Evolutionary conservation across 352 stramenopile genomes (phyloP).

Genomic region (Globisporangium takayamanum): DNA sequence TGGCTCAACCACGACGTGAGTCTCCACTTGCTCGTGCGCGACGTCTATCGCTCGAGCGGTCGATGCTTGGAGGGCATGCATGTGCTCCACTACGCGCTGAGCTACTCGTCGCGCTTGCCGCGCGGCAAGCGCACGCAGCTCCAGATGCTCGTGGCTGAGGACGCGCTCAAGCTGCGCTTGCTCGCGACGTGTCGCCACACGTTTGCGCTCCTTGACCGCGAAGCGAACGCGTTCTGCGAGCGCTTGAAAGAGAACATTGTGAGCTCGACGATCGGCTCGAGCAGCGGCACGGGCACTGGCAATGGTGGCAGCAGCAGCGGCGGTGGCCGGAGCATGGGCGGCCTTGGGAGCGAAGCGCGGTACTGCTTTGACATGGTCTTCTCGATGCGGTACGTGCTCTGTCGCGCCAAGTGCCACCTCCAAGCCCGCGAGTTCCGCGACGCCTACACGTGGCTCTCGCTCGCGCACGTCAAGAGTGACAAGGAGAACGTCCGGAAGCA

Average conservation of each 20-base stretch:
- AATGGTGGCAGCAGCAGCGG: slow-evolving; percentile 59
- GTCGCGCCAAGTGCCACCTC: slow-evolving; percentile 59
- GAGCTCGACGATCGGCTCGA: slow-evolving; percentile 13
- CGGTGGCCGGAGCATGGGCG: slow-evolving; percentile 45
- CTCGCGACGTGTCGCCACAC: slow-evolving; percentile 72
- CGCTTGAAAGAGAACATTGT: slow-evolving; percentile 57
- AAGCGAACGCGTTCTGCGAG: slow-evolving; percentile 72
- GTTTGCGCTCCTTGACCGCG: slow-evolving; percentile 65
- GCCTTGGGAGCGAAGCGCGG: slow-evolving; percentile 68
- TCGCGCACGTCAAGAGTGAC: slow-evolving; percentile 72
- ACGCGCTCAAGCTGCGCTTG: slow-evolving; percentile 66
- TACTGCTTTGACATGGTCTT: slow-evolving; percentile 82
- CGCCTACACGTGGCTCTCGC: slow-evolving; percentile 64
- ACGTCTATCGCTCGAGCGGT: slow-evolving; percentile 73
- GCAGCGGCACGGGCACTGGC: slow-evolving; percentile 34
- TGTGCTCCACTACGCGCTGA: slow-evolving; percentile 71
- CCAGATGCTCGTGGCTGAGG: slow-evolving; percentile 74
- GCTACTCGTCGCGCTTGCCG: slow-evolving; percentile 61
- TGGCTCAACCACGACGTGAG: slow-evolving; percentile 81
- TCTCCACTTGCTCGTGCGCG: slow-evolving; percentile 74
- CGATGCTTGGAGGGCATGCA: slow-evolving; percentile 74
- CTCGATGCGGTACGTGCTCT: slow-evolving; percentile 62
- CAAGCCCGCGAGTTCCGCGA: slow-evolving; percentile 43
- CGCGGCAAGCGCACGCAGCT: slow-evolving; percentile 75
- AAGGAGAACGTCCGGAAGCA: slow-evolving; percentile 61